phyloP scores from a whole-genome alignment of 345 rosid species.

The Eucalyptus viminalis region DNA sequence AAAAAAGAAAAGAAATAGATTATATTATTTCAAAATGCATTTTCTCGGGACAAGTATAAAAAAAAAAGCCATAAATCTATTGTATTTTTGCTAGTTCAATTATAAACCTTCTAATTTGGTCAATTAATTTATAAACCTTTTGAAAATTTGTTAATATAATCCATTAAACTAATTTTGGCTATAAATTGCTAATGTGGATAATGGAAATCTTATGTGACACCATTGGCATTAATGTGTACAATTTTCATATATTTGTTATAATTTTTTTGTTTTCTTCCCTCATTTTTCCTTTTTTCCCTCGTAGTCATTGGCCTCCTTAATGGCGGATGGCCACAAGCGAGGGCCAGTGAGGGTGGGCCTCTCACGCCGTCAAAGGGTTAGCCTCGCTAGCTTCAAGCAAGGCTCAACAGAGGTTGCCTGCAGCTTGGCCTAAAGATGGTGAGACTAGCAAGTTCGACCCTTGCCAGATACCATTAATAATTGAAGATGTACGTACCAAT shows the following conservation, averaged over 20 bases:
- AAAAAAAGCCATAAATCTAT: no score
- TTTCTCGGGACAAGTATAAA: neutral
- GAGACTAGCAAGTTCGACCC: neutral
- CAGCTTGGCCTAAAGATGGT: neutral
- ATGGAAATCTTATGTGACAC: fast-evolving
- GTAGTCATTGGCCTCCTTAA: neutral
- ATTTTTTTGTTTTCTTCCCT: neutral
- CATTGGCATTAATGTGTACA: fast-evolving
- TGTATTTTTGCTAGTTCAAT: no score
- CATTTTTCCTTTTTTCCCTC: neutral
- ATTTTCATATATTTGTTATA: no score
- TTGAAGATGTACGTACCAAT: no score
- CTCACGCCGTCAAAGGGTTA: neutral
- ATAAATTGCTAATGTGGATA: no score
- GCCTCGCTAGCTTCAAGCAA: neutral
- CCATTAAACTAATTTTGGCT: fast-evolving
- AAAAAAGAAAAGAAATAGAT: neutral
- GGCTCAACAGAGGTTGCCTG: fast-evolving
- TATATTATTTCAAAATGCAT: neutral
- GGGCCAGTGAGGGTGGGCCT: neutral
- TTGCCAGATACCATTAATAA: neutral
- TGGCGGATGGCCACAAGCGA: neutral
- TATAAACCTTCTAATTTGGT: no score
- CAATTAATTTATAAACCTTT: no score
- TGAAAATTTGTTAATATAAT: no score